These are phyloP conservation scores for Syzygium jambos DNA, from an alignment of 345 rosid species.

Conservation along the genomic window DNA sequence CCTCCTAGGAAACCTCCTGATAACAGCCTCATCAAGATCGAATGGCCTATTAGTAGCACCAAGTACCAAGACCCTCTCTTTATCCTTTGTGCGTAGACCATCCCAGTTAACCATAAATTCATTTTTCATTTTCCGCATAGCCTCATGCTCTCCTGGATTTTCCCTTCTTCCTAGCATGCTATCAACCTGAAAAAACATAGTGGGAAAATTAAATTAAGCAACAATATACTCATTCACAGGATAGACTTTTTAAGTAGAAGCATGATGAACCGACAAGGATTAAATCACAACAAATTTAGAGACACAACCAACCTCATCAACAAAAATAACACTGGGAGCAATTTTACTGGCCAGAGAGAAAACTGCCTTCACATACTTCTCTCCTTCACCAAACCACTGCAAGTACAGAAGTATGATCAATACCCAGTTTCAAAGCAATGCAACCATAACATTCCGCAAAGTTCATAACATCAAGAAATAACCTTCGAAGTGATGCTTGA, in stretches of 20 bases:
- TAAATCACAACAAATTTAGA: background rate
- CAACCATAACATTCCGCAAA: background rate
- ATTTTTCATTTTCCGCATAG: constrained; percentile 99
- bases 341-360: constrained; percentile 98
- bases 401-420: constrained; percentile 6
- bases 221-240: background rate
- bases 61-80: constrained; percentile 89
- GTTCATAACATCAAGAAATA: background rate
- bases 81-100: constrained; percentile 92
- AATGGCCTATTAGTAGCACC: constrained; percentile 97
- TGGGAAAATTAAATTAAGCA: background rate
- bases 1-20: constrained; percentile 97
- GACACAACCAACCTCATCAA: constrained; percentile 67
- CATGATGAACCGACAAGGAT: background rate
- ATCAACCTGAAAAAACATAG: constrained; percentile 58
- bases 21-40: constrained; percentile 98
- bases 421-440: background rate
- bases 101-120: constrained; percentile 99
- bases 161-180: constrained; percentile 99
- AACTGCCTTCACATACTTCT: constrained; percentile 96
- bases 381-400: constrained; percentile 99
- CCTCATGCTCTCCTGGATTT: constrained; percentile 99
- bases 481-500: constrained; percentile 99
- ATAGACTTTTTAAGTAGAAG: background rate
- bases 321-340: constrained; percentile 94